Evolutionary conservation across 2,329 filamentous ascomycete species (phyloP).

Genomic region (Cryphonectria radicalis): DNA sequence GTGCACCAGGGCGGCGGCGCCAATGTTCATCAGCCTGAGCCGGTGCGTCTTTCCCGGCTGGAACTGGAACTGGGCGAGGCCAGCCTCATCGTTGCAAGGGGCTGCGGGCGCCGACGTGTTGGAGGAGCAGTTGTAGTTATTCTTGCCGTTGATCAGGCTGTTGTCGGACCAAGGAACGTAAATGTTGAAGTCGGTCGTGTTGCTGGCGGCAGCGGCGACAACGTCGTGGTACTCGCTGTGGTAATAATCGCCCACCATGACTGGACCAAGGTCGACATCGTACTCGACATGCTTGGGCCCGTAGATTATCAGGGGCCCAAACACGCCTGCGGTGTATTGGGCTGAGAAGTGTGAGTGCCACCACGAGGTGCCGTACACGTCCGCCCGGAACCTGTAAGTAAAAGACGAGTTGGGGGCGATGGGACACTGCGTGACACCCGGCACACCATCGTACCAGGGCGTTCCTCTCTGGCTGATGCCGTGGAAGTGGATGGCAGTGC

Average conservation of each 20-base stretch:
- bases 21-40: conserved; percentile 13
- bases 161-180: conserved; percentile 12
- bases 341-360: conserved; percentile 18
- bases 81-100: neutral
- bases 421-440: conserved; percentile 47
- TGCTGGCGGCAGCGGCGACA: neutral
- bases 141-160: conserved; percentile 17
- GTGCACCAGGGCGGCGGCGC: neutral
- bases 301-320: conserved; percentile 13
- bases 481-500: conserved; percentile 46
- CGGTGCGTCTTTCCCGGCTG: conserved; percentile 7
- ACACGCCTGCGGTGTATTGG: conserved; percentile 1
- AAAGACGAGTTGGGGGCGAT: conserved; percentile 53
- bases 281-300: neutral
- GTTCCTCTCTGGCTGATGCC: conserved; percentile 42
- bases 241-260: conserved; percentile 5
- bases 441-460: conserved; percentile 17
- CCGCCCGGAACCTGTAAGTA: conserved; percentile 61
- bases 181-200: conserved; percentile 4
- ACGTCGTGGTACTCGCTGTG: conserved; percentile 4
- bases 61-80: conserved; percentile 1
- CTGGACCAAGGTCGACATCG: conserved; percentile 12
- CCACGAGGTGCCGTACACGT: conserved; percentile 56
- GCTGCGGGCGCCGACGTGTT: neutral
- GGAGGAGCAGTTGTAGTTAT: conserved; percentile 8